A percentile compares a stretch with the other conserved stretches of the same genome.
Conservation (phyloP, 2,329 filamentous ascomycete genomes). For the Alternaria novae-zelandiae region DNA sequence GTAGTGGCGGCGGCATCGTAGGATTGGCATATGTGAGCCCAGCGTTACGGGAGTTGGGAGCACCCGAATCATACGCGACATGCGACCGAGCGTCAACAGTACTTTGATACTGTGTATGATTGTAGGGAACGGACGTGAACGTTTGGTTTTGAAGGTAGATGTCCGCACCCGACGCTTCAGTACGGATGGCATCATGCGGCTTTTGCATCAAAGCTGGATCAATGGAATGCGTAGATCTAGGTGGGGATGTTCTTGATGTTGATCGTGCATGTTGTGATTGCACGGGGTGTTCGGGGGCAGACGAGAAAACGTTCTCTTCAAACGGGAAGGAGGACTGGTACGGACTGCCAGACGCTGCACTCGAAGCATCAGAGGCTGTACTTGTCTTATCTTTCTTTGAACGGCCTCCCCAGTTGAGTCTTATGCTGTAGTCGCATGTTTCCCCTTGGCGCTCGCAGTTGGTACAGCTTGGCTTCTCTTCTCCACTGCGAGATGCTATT, state of each 20-base stretch:
- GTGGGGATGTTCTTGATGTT: constrained; percentile 29
- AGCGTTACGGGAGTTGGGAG: constrained; percentile 18
- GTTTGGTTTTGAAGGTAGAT: constrained; percentile 17
- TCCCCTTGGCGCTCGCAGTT: constrained; percentile 77
- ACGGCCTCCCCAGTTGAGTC: constrained; percentile 80
- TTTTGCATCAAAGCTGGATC: constrained; percentile 36
- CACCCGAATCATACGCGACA: constrained; percentile 21
- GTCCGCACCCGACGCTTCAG: constrained; percentile 20
- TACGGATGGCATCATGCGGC: constrained; percentile 16
- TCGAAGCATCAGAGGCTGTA: constrained; percentile 31
- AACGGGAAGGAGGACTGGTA: constrained; percentile 39
- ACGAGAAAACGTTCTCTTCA: constrained; percentile 29
- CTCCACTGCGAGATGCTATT: constrained; percentile 59
- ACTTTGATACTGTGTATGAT: constrained; percentile 25
- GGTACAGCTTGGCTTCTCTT: constrained; percentile 73
- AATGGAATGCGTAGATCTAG: constrained; percentile 29
- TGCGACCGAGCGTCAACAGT: constrained; percentile 35
- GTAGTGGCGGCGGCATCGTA: constrained; percentile 39
- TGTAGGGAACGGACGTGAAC: constrained; percentile 16
- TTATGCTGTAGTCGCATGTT: constrained; percentile 79
- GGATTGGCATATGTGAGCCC: constrained; percentile 21
- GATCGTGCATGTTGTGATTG: constrained; percentile 32
- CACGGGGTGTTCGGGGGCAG: constrained; percentile 23
- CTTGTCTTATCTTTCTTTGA: constrained; percentile 63
- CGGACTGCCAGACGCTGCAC: constrained; percentile 33